A percentile compares a stretch with the other conserved stretches of the same genome.
Conservation (phyloP, 352 stramenopile species). For the Globisporangium acanthophoron region DNA sequence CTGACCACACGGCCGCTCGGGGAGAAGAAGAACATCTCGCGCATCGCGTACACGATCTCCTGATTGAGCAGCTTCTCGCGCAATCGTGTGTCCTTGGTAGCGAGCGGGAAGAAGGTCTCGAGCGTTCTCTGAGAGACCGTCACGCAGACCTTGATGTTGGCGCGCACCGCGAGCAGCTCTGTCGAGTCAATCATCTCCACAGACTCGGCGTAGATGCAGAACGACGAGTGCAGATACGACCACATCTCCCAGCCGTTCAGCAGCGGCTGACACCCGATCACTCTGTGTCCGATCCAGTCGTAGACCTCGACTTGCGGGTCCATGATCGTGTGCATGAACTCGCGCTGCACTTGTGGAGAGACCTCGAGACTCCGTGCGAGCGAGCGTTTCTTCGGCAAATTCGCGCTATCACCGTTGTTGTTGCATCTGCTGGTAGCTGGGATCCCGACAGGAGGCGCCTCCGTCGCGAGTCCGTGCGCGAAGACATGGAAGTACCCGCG, state of each 20-base stretch:
- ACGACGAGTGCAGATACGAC: conserved; percentile 29
- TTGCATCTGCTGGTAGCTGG: too few relatives aligned
- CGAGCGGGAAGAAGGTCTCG: conserved; percentile 31
- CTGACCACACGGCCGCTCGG: conserved; percentile 30
- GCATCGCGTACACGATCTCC: conserved; percentile 33
- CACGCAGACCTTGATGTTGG: conserved; percentile 25
- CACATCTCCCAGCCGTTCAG: conserved; percentile 34
- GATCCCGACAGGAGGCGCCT: background rate
- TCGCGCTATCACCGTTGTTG: background rate
- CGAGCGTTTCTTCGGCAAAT: conserved; percentile 20
- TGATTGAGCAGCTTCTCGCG: conserved; percentile 22
- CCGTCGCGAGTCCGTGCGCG: conserved; percentile 4
- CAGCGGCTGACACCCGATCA: conserved; percentile 22
- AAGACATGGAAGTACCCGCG: conserved; percentile 12
- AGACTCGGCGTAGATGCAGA: conserved; percentile 25
- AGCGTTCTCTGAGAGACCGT: conserved; percentile 33
- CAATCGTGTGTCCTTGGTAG: conserved; percentile 16
- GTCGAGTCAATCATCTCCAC: conserved; percentile 27
- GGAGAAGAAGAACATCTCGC: conserved; percentile 39
- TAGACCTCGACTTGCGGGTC: conserved; percentile 30
- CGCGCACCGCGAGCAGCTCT: conserved; percentile 27
- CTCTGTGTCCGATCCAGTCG: conserved; percentile 34
- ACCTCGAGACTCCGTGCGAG: conserved; percentile 13
- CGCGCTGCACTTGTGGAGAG: conserved; percentile 24
- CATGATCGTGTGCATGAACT: conserved; percentile 39